phyloP scores from a whole-genome alignment of 495 filamentous ascomycete genomes.

The Aspergillus biplanus region DNA sequence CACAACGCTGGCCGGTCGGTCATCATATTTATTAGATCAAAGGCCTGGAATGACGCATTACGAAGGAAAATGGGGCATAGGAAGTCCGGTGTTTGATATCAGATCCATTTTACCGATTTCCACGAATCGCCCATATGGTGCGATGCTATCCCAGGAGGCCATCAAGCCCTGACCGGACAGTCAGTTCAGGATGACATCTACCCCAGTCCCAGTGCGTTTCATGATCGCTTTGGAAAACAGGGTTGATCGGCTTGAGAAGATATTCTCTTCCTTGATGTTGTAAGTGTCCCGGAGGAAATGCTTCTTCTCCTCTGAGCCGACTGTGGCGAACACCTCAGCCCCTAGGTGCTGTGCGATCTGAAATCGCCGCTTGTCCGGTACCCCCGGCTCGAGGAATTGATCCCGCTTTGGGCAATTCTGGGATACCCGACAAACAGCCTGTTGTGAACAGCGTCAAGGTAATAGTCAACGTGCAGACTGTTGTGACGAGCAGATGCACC shows the following conservation, averaged over 20 bases:
- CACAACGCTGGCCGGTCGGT: not conserved
- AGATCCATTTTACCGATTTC: constrained; percentile 47
- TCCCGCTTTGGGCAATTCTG: constrained; percentile 2
- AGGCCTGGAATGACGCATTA: constrained; percentile 29
- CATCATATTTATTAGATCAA: constrained; percentile 10
- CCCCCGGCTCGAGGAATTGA: constrained; percentile 32
- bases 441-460: not conserved
- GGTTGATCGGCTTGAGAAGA: constrained; percentile 54
- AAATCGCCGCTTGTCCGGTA: constrained; percentile 51
- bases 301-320: constrained; percentile 44
- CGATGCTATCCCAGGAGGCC: constrained; percentile 51
- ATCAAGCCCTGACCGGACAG: constrained; percentile 45
- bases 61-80: constrained; percentile 25
- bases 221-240: constrained; percentile 52
- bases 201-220: constrained; percentile 47
- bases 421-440: constrained; percentile 5
- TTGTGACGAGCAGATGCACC: not conserved
- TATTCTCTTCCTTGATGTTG: constrained; percentile 41
- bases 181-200: constrained; percentile 60
- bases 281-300: constrained; percentile 39
- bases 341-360: constrained; percentile 42
- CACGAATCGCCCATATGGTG: constrained; percentile 51
- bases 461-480: not conserved
- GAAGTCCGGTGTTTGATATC: constrained; percentile 25
- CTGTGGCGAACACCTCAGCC: constrained; percentile 49